Percentiles rank a stretch among this genome's conserved stretches.
phyloP scores from a whole-genome alignment of 345 rosid genomes.

The Passiflora organensis region DNA sequence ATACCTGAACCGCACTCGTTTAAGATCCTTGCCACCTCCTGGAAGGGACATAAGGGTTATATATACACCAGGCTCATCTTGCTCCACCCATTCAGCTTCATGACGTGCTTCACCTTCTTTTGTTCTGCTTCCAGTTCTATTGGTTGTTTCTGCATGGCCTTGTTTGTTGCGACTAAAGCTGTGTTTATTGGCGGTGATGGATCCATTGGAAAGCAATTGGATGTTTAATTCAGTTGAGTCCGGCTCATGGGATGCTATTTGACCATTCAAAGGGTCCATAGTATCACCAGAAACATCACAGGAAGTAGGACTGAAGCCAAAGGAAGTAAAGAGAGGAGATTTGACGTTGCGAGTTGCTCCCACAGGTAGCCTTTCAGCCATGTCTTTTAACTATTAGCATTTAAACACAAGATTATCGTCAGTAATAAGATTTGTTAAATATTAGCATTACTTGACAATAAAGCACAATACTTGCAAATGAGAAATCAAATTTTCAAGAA shows the following conservation, averaged over 20 bases:
- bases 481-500: neutral
- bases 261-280: constrained; percentile 21
- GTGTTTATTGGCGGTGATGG: constrained; percentile 39
- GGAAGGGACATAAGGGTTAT: constrained; percentile 82
- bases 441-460: neutral
- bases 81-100: constrained; percentile 93
- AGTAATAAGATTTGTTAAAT: constrained; percentile 5
- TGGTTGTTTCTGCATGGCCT: constrained; percentile 50
- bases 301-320: constrained; percentile 45
- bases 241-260: constrained; percentile 14
- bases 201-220: constrained; percentile 46
- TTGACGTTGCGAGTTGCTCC: constrained; percentile 20
- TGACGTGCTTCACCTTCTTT: constrained; percentile 60
- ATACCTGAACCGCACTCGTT: constrained; percentile 98
- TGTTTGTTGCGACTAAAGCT: constrained; percentile 43
- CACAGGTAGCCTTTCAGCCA: constrained; percentile 73
- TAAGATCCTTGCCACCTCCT: constrained; percentile 88
- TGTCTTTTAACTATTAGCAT: constrained; percentile 55
- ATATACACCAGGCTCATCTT: constrained; percentile 95
- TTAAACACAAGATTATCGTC: neutral
- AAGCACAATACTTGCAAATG: neutral
- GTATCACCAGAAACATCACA: constrained; percentile 10
- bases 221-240: constrained; percentile 19
- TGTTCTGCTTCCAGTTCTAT: constrained; percentile 51
- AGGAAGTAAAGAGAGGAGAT: constrained; percentile 39